Evolutionary conservation across 1,284 basidiomycete genomes (phyloP), one percentile per base, ranked within the genome.

Genomic region (Heterobasidion occidentale): DNA sequence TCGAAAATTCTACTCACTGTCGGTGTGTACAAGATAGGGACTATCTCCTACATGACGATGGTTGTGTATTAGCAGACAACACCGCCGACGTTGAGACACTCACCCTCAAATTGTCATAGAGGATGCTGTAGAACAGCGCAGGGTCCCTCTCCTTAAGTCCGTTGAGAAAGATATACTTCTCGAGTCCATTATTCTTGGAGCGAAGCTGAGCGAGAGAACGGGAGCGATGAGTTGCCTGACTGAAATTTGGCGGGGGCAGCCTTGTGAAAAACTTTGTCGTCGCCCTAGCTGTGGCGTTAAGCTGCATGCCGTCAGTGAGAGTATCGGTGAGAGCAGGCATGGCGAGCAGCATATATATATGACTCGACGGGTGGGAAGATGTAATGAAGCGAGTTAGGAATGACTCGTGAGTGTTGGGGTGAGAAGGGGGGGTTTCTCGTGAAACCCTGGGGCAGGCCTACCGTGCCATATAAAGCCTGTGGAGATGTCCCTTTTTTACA

Each of bases 1-100:
- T n/a, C n/a, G n/a, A n/a, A n/a, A n/a, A n/a, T n/a, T n/a, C n/a
- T n/a, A 58, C 57, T 57, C 53, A 81, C 81, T 56, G 78, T 81
- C 3, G 90, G 92, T 2, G 91, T 93, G 72, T 92, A 92, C 51
- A 90, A 72, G 65, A 91, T 77, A 35, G 89, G 83, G 58, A 87
- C 71, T 56, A 79, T 67, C 67, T 79, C 77, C 68, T 72, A 55
- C 53, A 57, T 33, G 54, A 52, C 20, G 27, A n/a, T 4, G 33
- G 14, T n/a, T 14, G 11, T 20, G 19, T 17, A 38, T 34, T 36
- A 45, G 52, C 12, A 35, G 2, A 46, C 9, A 27, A 35, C 44
- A n/a, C 44, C 19, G 48, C 14, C 49, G 50, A 34, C 2, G 9
- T 51, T 11, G 38, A 15, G 3, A 33, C 2, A 54, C 60, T 51